phyloP scores from a whole-genome alignment of 2,329 filamentous ascomycete species.

The Arachnopeziza araneosa region DNA sequence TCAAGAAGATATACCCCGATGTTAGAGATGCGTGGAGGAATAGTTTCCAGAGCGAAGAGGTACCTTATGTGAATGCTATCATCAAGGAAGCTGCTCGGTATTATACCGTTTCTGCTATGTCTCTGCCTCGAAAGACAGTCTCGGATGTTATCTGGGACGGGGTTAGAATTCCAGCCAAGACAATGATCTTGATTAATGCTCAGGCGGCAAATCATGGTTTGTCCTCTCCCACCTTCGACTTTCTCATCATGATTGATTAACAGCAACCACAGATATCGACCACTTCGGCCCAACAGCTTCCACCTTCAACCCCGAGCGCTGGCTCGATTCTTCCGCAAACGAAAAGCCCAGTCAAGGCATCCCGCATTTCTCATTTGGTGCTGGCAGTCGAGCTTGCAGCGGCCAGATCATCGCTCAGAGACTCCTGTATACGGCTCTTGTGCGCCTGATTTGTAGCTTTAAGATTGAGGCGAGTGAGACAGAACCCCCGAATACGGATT shows the following conservation, averaged over 20 bases:
- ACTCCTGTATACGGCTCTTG: constrained; percentile 43
- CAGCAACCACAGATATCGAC: constrained; percentile 34
- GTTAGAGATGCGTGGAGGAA: constrained; percentile 41
- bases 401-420: constrained; percentile 46
- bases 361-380: constrained; percentile 45
- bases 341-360: constrained; percentile 31
- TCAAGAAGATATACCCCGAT: constrained; percentile 42
- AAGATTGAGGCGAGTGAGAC: constrained; percentile 42
- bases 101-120: constrained; percentile 49
- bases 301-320: constrained; percentile 37
- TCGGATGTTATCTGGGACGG: constrained; percentile 46
- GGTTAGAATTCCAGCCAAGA: constrained; percentile 44
- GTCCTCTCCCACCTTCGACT: constrained; percentile 5
- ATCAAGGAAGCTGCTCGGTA: constrained; percentile 48
- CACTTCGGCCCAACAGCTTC: constrained; percentile 42
- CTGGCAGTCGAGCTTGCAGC: constrained; percentile 45
- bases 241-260: neutral
- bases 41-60: constrained; percentile 40
- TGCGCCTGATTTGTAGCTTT: constrained; percentile 44
- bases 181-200: constrained; percentile 50
- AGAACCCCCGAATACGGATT: constrained; percentile 53
- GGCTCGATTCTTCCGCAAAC: constrained; percentile 13
- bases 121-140: constrained; percentile 45
- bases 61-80: constrained; percentile 44
- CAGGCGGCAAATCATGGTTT: constrained; percentile 49